Conservation (phyloP, 1,284 basidiomycete species). For the Leccinum variabile region DNA sequence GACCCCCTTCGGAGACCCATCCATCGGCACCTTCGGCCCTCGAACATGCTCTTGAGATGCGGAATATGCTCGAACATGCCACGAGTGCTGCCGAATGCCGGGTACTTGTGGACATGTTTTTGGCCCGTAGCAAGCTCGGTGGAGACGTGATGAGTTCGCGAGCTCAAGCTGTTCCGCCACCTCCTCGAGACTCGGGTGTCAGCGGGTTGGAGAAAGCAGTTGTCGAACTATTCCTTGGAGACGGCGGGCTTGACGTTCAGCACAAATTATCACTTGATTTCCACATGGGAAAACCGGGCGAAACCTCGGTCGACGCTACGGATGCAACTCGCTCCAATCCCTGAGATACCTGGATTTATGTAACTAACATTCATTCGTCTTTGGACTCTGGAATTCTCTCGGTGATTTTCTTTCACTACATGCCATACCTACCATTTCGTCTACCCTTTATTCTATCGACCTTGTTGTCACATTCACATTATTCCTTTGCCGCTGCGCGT, state of each 20-base stretch:
- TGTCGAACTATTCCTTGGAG: slow-evolving; percentile 54
- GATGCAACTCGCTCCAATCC: neutral
- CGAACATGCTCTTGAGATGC: slow-evolving; percentile 62
- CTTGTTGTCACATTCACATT: slow-evolving; percentile 17
- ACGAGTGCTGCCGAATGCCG: slow-evolving; percentile 82
- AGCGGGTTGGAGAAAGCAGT: slow-evolving; percentile 38
- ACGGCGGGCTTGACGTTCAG: slow-evolving; percentile 15
- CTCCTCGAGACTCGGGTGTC: slow-evolving; percentile 13
- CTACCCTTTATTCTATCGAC: slow-evolving; percentile 16
- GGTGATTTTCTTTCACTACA: slow-evolving; percentile 7
- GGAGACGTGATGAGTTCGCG: slow-evolving; percentile 24
- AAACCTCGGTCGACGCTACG: neutral
- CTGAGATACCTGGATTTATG: slow-evolving; percentile 17
- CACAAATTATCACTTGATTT: slow-evolving; percentile 1
- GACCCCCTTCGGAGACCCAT: slow-evolving; percentile 5
- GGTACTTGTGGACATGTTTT: slow-evolving; percentile 78
- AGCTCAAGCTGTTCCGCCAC: slow-evolving; percentile 1
- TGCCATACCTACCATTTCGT: slow-evolving; percentile 18
- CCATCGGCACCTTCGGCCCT: slow-evolving; percentile 23
- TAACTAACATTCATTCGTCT: neutral
- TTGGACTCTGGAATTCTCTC: slow-evolving; percentile 11
- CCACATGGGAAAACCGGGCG: slow-evolving; percentile 2
- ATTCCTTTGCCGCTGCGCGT: slow-evolving; percentile 12
- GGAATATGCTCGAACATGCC: slow-evolving; percentile 66
- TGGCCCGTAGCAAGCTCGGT: slow-evolving; percentile 54